Evolutionary conservation across 2,329 filamentous ascomycete species (phyloP), one percentile per base, ranked within the genome.

Genomic region (Fonsecaea multimorphosa): DNA sequence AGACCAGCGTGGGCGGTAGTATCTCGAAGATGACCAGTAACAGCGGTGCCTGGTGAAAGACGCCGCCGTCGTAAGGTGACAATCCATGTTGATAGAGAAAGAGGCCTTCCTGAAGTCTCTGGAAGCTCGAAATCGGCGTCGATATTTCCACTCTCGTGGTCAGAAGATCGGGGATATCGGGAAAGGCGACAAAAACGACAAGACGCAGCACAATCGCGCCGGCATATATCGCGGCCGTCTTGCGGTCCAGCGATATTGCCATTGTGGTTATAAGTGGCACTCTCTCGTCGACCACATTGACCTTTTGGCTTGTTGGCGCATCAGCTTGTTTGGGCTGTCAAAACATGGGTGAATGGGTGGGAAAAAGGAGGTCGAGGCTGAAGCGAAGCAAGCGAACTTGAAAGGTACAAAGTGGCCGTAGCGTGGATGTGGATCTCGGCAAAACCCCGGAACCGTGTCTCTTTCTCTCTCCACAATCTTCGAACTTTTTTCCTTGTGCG

Each of bases 11-110:
- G 11, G 91, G 94, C 9, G 95, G 94, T 52, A 99, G 85, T 52
- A 97, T 85, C 38, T 92, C 91, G 83, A 98, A 97, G 71, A 98
- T 85, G 53, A 94, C 92, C 65, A 99, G 87, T 46, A 99, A 86
- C 63, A 99, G 84, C 55, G 95, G 95, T 49, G 93, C 92, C 84
- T 97, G 88, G 76, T 90, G 87, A 74, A 86, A 90, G 70, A 90
- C 92, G 73, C 95, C 95, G 70, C 95, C 95, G 77, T 99, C 93
- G 81, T 98, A 99, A 1, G 95, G 95, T 66, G 93, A 97, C 64
- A 98, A 91, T 81, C 97, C 96, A 78, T 96, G 92, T 70, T 91
- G 93, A 78, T 98, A 98, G 24, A 99, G 87, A 75, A 97, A 99
- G 64, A 99, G 82, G 22, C 95, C 95, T 80, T 99, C 95, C 84